Conservation (phyloP, 306 rosid genomes). For the Albizia julibrissin region DNA sequence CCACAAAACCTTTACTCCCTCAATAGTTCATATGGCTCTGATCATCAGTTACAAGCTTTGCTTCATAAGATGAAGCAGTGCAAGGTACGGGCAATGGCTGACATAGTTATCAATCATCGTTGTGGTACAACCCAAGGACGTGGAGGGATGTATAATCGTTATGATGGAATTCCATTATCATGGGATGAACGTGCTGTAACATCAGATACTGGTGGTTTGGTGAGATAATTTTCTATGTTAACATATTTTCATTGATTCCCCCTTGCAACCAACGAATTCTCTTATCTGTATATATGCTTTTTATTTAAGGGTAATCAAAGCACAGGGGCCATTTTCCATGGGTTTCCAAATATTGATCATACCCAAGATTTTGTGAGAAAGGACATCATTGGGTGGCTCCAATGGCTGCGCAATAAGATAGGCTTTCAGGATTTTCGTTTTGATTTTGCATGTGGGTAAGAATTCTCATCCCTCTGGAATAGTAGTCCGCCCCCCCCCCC, state of each 20-base stretch:
- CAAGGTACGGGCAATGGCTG: slow-evolving; percentile 84
- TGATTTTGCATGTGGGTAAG: slow-evolving; percentile 89
- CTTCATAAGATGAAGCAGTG: slow-evolving; percentile 76
- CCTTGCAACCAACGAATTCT: neutral
- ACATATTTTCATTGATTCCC: slow-evolving; percentile 15
- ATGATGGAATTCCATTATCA: slow-evolving; percentile 76
- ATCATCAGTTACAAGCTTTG: slow-evolving; percentile 62
- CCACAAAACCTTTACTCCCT: slow-evolving; percentile 89
- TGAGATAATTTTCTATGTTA: slow-evolving; percentile 30
- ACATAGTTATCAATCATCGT: slow-evolving; percentile 88
- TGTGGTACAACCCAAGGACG: slow-evolving; percentile 74
- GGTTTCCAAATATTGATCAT: slow-evolving; percentile 93
- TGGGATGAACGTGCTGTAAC: slow-evolving; percentile 93
- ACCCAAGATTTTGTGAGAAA: slow-evolving; percentile 81
- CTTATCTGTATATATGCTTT: neutral
- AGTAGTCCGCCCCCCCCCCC: too few relatives aligned
- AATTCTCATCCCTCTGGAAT: slow-evolving; percentile 1
- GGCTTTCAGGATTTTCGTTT: slow-evolving; percentile 96
- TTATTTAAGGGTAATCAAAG: slow-evolving; percentile 65
- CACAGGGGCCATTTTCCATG: slow-evolving; percentile 77
- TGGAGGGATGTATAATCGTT: slow-evolving; percentile 87
- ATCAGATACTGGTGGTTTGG: slow-evolving; percentile 86
- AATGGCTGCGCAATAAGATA: slow-evolving; percentile 63
- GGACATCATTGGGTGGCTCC: slow-evolving; percentile 78
- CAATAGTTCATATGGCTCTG: slow-evolving; percentile 79